Conservation (phyloP, 1,139 yeast genomes). For the Candida sojae region DNA sequence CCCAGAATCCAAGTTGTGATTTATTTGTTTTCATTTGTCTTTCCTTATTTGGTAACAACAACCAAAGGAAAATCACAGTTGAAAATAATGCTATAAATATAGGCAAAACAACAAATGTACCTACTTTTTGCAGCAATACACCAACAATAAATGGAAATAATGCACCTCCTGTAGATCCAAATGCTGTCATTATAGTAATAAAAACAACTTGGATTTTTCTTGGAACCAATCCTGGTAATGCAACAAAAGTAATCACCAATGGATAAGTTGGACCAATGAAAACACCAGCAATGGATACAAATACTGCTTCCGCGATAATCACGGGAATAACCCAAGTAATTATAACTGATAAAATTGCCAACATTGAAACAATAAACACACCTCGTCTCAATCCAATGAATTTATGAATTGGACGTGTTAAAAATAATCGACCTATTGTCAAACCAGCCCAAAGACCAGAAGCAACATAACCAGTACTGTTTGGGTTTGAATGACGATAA, state of each 20-base stretch:
- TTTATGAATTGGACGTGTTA: constrained; percentile 44
- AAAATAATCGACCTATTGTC: constrained; percentile 57
- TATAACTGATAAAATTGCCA: constrained; percentile 37
- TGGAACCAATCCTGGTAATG: constrained; percentile 43
- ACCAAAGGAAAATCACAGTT: constrained; percentile 44
- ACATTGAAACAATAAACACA: constrained; percentile 32
- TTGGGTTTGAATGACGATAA: constrained; percentile 49
- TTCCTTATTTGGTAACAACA: constrained; percentile 44
- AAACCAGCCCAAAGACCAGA: constrained; percentile 77
- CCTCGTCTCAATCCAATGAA: constrained; percentile 53
- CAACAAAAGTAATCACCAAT: constrained; percentile 49
- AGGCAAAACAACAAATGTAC: constrained; percentile 60
- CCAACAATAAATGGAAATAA: constrained; percentile 59
- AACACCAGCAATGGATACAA: constrained; percentile 50
- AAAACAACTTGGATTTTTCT: constrained; percentile 56
- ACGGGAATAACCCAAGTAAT: constrained; percentile 51
- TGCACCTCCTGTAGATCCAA: constrained; percentile 65
- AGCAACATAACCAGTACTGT: constrained; percentile 60
- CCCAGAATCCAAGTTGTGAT: constrained; percentile 18
- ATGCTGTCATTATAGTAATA: constrained; percentile 56
- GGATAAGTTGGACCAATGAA: constrained; percentile 59
- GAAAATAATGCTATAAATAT: constrained; percentile 43
- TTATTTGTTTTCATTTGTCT: constrained; percentile 14
- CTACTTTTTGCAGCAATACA: constrained; percentile 49
- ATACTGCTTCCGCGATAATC: constrained; percentile 42